Evolutionary conservation across 2,329 filamentous ascomycete species (phyloP), one percentile per base, ranked within the genome.

Genomic region (Aspergillus oerlinghausenensis): DNA sequence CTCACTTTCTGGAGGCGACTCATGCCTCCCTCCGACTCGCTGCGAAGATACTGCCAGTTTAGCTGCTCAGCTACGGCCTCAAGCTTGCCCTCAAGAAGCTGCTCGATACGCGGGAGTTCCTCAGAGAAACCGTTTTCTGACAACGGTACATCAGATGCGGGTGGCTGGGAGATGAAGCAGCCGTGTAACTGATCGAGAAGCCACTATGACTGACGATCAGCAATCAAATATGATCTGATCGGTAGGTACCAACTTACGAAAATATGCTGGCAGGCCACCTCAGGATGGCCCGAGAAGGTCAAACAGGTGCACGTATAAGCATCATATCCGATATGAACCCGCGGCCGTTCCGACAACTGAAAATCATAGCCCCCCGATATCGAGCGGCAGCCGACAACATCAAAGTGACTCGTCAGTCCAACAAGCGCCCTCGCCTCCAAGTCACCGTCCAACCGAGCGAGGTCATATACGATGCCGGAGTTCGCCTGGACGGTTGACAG

Each of bases 181-280:
- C 68, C 62, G 59, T 75, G 71, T 23, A 76, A 67, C 57, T 75
- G 72, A 57, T 77, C 74, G 49, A 74, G 64, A 57, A 77, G 66
- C 74, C 74, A 76, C 74, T 77, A 60, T 19, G 52, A 17, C 19
- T 35, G 23, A n/a, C n/a, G 17, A 45, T 62, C 45, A 62, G 60
- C 50, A 48, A n/a, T 38, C 23, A 3, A 23, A 32, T 25, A 9
- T 54, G 23, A 38, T 25, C 7, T 21, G 21, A 35, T 11, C 14
- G 19, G 28, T 11, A 25, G 42, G 29, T 28, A 4, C 8, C 21
- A 32, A 69, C 74, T 71, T 59, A 76, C 74, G 62, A 74, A 76
- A 43, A 77, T 74, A 64, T 77, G 74, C 49, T 73, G 72, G 54
- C 74, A 77, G 14, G 74, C 73, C 50, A 67, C 65, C 28, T 66